A percentile compares a stretch with the other conserved stretches of the same genome.
Evolutionary conservation across 2,329 filamentous ascomycete species (phyloP).

Genomic region (Cordyceps sp.): DNA sequence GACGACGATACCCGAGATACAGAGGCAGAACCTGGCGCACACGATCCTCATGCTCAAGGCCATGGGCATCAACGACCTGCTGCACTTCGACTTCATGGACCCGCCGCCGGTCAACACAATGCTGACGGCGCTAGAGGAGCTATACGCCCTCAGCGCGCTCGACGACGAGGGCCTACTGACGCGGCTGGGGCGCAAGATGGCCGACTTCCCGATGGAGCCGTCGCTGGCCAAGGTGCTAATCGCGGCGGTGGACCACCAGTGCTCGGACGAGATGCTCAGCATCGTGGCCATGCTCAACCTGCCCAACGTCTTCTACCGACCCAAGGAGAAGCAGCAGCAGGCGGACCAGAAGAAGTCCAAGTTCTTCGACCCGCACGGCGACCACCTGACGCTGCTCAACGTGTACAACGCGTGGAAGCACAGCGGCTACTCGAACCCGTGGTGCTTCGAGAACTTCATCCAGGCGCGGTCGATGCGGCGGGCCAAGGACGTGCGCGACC

Average conservation of each 20-base stretch:
- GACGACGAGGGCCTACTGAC: constrained; percentile 94
- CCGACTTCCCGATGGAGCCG: constrained; percentile 96
- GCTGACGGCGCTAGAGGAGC: constrained; percentile 86
- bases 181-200: constrained; percentile 87
- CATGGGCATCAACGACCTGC: constrained; percentile 95
- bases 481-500: constrained; percentile 81
- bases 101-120: constrained; percentile 95
- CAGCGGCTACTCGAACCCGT: constrained; percentile 64
- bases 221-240: constrained; percentile 83
- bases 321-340: constrained; percentile 91
- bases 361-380: constrained; percentile 88
- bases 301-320: constrained; percentile 78
- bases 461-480: constrained; percentile 79
- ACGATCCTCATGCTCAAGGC: constrained; percentile 97
- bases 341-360: constrained; percentile 96
- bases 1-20: constrained; percentile 90
- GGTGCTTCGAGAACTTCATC: constrained; percentile 98
- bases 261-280: constrained; percentile 83
- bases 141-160: constrained; percentile 80
- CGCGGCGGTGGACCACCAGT: constrained; percentile 69
- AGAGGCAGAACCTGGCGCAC: constrained; percentile 78
- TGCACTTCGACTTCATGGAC: constrained; percentile 99
- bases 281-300: constrained; percentile 92
- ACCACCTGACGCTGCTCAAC: constrained; percentile 88
- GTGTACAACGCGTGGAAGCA: constrained; percentile 97